Percentiles rank a stretch among this genome's conserved stretches.
Conservation (phyloP, 805 yeast genomes). For the Kodamaea restingae region DNA sequence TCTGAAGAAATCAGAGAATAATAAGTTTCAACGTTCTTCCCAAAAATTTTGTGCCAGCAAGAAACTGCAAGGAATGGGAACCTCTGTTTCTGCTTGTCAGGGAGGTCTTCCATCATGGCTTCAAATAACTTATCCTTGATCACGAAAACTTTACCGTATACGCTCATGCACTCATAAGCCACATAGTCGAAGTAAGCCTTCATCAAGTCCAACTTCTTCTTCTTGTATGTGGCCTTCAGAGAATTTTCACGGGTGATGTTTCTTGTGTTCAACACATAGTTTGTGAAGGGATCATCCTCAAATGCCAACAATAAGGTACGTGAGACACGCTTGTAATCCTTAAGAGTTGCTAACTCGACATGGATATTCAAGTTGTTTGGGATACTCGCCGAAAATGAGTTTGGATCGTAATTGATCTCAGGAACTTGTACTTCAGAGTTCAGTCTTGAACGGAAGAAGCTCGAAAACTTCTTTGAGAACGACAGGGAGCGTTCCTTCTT, state of each 20-base stretch:
- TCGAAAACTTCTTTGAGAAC: background rate
- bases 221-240: conserved; percentile 24
- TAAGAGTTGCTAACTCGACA: conserved; percentile 20
- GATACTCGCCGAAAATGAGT: conserved; percentile 9
- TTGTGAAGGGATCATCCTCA: conserved; percentile 51
- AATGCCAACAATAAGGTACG: conserved; percentile 50
- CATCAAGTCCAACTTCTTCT: conserved; percentile 40
- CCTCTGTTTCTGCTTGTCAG: conserved; percentile 21
- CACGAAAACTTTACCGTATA: conserved; percentile 48
- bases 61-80: conserved; percentile 53
- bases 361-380: conserved; percentile 13
- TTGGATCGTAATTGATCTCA: background rate
- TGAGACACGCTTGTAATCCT: conserved; percentile 55
- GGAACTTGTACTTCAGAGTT: conserved; percentile 1
- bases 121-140: conserved; percentile 48
- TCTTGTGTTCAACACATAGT: conserved; percentile 42
- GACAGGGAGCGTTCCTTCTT: conserved; percentile 1
- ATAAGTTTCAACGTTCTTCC: conserved; percentile 13
- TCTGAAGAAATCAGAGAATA: conserved; percentile 8
- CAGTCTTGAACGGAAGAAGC: conserved; percentile 1
- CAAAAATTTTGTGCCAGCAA: conserved; percentile 34
- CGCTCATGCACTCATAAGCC: conserved; percentile 47
- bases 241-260: conserved; percentile 24
- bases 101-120: conserved; percentile 22
- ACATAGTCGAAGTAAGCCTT: conserved; percentile 50